Evolutionary conservation across 768 basidiomycete genomes (phyloP), one percentile per base, ranked within the genome.

Genomic region (Amylocystis lapponica): DNA sequence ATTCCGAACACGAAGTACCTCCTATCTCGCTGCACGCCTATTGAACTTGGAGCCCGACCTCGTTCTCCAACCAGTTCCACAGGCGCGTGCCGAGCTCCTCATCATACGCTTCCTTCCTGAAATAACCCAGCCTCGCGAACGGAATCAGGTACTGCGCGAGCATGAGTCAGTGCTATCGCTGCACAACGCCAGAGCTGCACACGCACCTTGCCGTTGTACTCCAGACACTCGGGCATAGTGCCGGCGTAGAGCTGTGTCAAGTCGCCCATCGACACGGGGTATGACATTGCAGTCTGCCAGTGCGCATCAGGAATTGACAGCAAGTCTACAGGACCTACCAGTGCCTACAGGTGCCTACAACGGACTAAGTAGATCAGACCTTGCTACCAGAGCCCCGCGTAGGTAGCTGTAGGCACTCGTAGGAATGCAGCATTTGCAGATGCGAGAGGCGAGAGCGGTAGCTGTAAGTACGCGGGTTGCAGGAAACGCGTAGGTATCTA

Each of bases 201-300:
- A 7, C 32, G 19, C 5, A 76, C 73, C 57, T 70, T 60, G 10
- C 76, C 76, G 46, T 70, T 70, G 11, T 65, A 52, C 13, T 55
- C 56, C 2, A 47, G 57, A 6, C 61, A 62, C 32, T 71, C 67
- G 3, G 69, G 63, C 43, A 70, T 50, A 13, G 68, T 69, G 1
- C 59, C 62, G 2, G 60, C 64, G 42, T 50, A 65, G 6, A 64
- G 50, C 46, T 61, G 61, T 0, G 62, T 62, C 9, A 62, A 43
- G 5, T 61, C 62, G 12, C 64, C 63, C 16, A 54, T 41, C 4
- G 61, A 48, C 3, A 56, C 46, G 5, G 66, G 63, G 45, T 65
- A 51, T 7, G 67, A 36, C 29, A 65, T 3, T 5, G 32, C 14
- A 33, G 14, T 19, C 32, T 33, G 29, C n/a, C 9, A 30, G 9